Base-by-base conservation (phyloP, 495 filamentous ascomycete species). In the Apodospora peruviana region DNA sequence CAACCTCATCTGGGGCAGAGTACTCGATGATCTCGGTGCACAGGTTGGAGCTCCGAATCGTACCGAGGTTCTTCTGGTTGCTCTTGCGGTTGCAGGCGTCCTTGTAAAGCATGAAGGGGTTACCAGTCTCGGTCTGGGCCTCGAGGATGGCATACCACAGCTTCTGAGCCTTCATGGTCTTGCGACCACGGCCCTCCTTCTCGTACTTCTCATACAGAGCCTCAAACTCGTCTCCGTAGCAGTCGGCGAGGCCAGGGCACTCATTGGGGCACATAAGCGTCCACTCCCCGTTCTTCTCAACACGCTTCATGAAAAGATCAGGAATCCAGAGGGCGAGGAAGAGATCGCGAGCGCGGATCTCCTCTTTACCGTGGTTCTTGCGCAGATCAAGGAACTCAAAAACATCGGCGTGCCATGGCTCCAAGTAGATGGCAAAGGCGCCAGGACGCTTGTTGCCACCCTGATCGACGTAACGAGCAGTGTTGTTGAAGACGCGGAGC, bases 101-200 rank as follows among this genome's bases (percentile, higher is more conserved):
- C 77, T 98, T 98, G 84, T 98, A 98, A 47, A 96, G 83, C 87
- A 98, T 97, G 76, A 94, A 98, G 39, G 93, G 93, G 72, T 95
- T 96, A 49, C 93, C 93, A 35, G 93, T 98, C 81, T 98, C 93
- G 24, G 90, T 96, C 74, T 98, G 93, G 48, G 94, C 85, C 70
- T 98, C 93, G 35, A 98, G 80, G 52, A 98, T 95, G 45, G 90
- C 87, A 66, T 96, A 96, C 93, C 93, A 98, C 41, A 98, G 86
- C 77, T 97, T 96, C 76, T 98, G 93, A 41, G 93, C 93, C 72
- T 95, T 93, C 66, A 98, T 74, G 29, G 85, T 95, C 69, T 84
- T 84, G 48, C 91, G 89, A 43, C 93, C 90, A 48, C 87, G 81
- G 53, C 89, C 89, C 65, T 95, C 90, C 58, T 76, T 78, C 73